phyloP scores from a whole-genome alignment of 768 basidiomycete genomes.

The Butyriboletus loyo region DNA sequence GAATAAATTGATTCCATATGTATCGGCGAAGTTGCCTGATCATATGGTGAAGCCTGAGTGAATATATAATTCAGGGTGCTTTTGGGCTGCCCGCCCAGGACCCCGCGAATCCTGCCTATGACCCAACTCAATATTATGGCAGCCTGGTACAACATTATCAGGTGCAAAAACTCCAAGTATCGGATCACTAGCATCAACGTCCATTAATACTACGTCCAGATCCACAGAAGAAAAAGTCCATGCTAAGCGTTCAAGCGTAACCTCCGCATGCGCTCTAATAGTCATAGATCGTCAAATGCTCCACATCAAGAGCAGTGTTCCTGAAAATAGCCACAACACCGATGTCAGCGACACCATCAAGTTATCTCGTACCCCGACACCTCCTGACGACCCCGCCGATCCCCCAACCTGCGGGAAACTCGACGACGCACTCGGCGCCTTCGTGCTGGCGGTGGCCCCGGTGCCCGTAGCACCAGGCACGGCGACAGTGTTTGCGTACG shows the following conservation, averaged over 20 bases:
- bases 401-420: neutral
- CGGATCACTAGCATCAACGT: too few species aligned
- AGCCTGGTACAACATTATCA: too few species aligned
- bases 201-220: neutral
- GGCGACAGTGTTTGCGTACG: constrained; percentile 41
- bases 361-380: neutral
- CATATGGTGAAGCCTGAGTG: too few species aligned
- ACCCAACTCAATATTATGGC: too few species aligned
- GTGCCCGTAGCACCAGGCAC: constrained; percentile 8
- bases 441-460: too few species aligned
- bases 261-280: neutral
- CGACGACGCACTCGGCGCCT: neutral
- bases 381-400: neutral
- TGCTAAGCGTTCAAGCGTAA: neutral
- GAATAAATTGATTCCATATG: too few species aligned
- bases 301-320: constrained; percentile 5
- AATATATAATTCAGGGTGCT: too few species aligned
- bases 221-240: neutral
- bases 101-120: too few species aligned
- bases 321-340: neutral
- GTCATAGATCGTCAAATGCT: constrained; percentile 1
- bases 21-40: too few species aligned
- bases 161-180: too few species aligned
- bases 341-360: neutral
- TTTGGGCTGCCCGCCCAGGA: too few species aligned